Evolutionary conservation across 805 yeast species (phyloP).

Genomic region (Candida chilensis): DNA sequence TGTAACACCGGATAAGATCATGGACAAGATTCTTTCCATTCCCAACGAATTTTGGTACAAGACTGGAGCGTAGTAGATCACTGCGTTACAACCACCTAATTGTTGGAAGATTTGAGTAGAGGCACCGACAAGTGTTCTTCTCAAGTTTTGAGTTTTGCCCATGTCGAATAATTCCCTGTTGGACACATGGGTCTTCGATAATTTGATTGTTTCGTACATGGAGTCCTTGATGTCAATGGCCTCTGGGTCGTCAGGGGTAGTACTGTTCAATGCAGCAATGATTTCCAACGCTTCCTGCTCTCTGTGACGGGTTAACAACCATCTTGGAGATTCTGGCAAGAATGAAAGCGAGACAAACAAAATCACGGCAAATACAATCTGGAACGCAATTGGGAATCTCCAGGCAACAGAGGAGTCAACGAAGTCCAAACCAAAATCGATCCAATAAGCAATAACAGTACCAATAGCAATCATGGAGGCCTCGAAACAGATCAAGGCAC

Average conservation of each 20-base stretch:
- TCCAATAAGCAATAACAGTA: constrained; percentile 29
- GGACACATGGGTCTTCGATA: constrained; percentile 16
- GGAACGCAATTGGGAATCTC: constrained; percentile 32
- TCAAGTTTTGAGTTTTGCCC: constrained; percentile 55
- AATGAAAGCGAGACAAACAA: constrained; percentile 15
- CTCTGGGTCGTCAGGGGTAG: not conserved
- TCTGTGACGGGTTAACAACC: constrained; percentile 29
- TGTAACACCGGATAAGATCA: constrained; percentile 58
- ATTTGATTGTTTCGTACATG: not conserved
- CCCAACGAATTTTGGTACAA: constrained; percentile 43
- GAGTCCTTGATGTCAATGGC: not conserved
- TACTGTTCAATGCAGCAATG: constrained; percentile 18
- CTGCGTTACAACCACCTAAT: constrained; percentile 64
- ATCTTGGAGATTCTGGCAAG: constrained; percentile 40
- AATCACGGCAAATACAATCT: constrained; percentile 19
- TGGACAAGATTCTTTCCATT: constrained; percentile 39
- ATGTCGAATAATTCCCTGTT: not conserved
- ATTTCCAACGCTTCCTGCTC: constrained; percentile 21
- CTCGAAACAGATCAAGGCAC: constrained; percentile 22
- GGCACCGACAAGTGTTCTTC: constrained; percentile 52
- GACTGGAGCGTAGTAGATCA: constrained; percentile 56
- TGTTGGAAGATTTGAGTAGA: constrained; percentile 66
- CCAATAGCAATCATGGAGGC: constrained; percentile 30
- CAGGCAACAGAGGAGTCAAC: constrained; percentile 21
- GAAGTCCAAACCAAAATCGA: constrained; percentile 25